Evolutionary conservation across 768 basidiomycete species (phyloP).

Genomic region (Podaxis carcinomalis): DNA sequence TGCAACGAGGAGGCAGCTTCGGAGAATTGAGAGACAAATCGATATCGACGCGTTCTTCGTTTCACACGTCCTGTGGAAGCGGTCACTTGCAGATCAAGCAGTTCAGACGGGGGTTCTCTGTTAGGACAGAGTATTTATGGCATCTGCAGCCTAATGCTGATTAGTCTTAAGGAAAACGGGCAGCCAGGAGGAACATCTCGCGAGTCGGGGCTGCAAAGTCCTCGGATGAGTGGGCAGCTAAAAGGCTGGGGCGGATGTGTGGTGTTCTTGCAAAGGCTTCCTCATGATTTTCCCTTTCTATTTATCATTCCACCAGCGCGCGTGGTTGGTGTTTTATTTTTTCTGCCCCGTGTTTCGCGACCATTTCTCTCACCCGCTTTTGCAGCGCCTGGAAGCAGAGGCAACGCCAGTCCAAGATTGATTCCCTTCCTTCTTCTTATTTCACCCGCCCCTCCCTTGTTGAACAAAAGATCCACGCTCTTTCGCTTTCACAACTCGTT

Average conservation of each 20-base stretch:
- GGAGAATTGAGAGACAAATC: not conserved
- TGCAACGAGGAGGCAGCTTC: slow-evolving; percentile 1
- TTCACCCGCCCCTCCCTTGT: slow-evolving; percentile 36
- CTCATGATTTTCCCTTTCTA: slow-evolving; percentile 33
- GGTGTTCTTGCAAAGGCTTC: slow-evolving; percentile 2
- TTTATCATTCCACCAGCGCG: slow-evolving; percentile 33
- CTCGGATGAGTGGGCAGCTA: slow-evolving; percentile 11
- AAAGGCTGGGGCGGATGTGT: slow-evolving; percentile 2
- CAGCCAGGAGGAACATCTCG: slow-evolving; percentile 8
- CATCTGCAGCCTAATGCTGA: slow-evolving; percentile 12
- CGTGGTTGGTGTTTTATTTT: slow-evolving; percentile 29
- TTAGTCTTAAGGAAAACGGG: slow-evolving; percentile 12
- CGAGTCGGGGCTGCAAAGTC: slow-evolving; percentile 9
- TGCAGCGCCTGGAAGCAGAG: slow-evolving; percentile 40
- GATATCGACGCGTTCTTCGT: not conserved
- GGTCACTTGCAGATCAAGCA: slow-evolving; percentile 10
- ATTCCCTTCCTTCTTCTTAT: slow-evolving; percentile 33
- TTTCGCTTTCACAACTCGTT: slow-evolving; percentile 44
- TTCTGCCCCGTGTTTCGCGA: slow-evolving; percentile 5
- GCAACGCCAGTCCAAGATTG: slow-evolving; percentile 39
- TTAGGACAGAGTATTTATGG: slow-evolving; percentile 12
- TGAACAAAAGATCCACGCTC: slow-evolving; percentile 45
- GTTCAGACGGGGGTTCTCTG: slow-evolving; percentile 7
- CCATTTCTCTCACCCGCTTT: not conserved
- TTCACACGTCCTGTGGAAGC: slow-evolving; percentile 4